Evolutionary conservation across 2,329 filamentous ascomycete species (phyloP), one percentile per base, ranked within the genome.

Genomic region (Tolypocladium nubicola): DNA sequence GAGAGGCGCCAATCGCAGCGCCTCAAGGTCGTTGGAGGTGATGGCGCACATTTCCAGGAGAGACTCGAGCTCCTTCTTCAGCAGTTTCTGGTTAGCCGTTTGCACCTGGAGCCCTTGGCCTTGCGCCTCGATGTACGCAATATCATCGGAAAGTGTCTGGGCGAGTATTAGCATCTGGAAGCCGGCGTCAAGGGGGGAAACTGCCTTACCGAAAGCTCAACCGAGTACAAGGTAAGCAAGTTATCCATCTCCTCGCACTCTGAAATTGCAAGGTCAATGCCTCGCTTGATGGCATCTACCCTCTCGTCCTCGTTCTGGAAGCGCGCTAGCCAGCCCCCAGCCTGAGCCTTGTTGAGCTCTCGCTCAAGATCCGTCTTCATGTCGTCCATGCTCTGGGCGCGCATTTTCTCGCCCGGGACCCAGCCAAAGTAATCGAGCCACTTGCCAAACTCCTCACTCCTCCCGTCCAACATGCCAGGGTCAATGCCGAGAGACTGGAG

Each of bases 191-290:
- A n/a, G 8, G 10, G 10, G 10, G 57, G 14, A 19, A 39, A 30
- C 14, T 21, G 21, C 74, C 87, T 77, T 80, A 93, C 89, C 65
- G 90, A 90, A 60, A 99, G 79, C 71, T 99, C 94, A 33, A 97
- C 94, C 52, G 89, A 90, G 71, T 99, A 99, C 39, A 99, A 75
- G 0, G 94, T 99, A 55, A 99, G 77, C 43, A 99, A 79, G 59
- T 95, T 95, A 69, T 99, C 94, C 58, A 99, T 78, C 74, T 97
- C 93, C 65, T 99, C 95, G 66, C 94, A 97, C 73, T 99, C 94
- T 23, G 86, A 82, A 65, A 99, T 91, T n/a, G 91, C 89, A 61
- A 87, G 81, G 68, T 99, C 93, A 56, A 99, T 86, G 56, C 96
- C 85, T 58, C 78, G 83, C 65, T 93, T 91, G 63, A 99, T 90